Evolutionary conservation across 306 rosid genomes (phyloP).

Genomic region (Malus sylvestris): DNA sequence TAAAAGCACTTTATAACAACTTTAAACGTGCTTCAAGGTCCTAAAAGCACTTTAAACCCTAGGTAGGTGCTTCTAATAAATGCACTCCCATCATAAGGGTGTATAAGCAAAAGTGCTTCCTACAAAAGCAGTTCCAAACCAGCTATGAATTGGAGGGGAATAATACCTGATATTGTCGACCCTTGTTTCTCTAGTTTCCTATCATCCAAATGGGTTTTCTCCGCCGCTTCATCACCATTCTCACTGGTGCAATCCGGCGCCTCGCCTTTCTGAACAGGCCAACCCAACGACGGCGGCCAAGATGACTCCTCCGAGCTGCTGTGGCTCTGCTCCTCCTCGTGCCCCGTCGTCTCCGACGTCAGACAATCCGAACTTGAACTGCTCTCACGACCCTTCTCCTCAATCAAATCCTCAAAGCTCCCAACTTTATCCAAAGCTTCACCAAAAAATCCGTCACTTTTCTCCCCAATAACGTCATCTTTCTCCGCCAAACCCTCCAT

Average conservation of each 20-base stretch:
- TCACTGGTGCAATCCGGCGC: slow-evolving; percentile 28
- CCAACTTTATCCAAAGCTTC: slow-evolving; percentile 32
- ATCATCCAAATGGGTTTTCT: slow-evolving; percentile 30
- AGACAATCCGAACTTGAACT: slow-evolving; percentile 67
- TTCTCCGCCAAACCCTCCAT: slow-evolving; percentile 49
- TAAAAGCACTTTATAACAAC: neutral
- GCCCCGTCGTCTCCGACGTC: slow-evolving; percentile 67
- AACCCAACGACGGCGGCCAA: slow-evolving; percentile 57
- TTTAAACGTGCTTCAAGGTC: neutral
- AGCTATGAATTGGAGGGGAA: neutral
- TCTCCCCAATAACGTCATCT: slow-evolving; percentile 26
- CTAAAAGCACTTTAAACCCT: neutral
- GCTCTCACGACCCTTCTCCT: slow-evolving; percentile 65
- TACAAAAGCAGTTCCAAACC: neutral
- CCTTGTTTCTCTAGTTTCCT: slow-evolving; percentile 46
- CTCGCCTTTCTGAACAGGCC: slow-evolving; percentile 46
- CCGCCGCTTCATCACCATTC: slow-evolving; percentile 24
- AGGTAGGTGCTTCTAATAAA: neutral
- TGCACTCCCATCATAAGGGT: neutral
- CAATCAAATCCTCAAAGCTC: slow-evolving; percentile 37
- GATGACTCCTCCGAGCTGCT: slow-evolving; percentile 72
- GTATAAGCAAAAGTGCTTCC: neutral
- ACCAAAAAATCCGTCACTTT: slow-evolving; percentile 4
- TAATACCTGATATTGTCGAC: slow-evolving; percentile 53
- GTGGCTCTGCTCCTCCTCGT: slow-evolving; percentile 71